Conservation (phyloP, 2,329 filamentous ascomycete genomes). For the Hypoxylon sp. region DNA sequence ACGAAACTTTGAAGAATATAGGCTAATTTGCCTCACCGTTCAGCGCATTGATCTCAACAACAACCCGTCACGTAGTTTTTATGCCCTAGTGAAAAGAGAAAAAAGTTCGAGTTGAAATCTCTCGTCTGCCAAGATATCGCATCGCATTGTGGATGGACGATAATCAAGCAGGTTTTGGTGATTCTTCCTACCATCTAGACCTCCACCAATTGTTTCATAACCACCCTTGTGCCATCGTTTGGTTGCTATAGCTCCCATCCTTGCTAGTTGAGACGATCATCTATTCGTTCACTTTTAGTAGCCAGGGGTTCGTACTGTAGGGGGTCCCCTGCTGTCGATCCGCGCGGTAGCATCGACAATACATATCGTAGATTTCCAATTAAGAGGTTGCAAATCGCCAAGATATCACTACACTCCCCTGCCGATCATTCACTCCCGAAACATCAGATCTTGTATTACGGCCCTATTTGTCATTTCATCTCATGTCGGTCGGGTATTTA, state of each 20-base stretch:
- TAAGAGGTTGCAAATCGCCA: conserved; percentile 28
- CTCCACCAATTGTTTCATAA: conserved; percentile 42
- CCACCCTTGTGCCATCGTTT: conserved; percentile 23
- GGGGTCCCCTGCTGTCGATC: conserved; percentile 31
- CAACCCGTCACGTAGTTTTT: neutral
- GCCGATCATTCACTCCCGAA: conserved; percentile 28
- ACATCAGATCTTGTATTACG: conserved; percentile 20
- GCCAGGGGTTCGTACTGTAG: neutral
- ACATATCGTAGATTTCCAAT: conserved; percentile 7
- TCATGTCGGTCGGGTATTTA: conserved; percentile 24
- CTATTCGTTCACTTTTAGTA: conserved; percentile 28
- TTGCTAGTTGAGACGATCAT: conserved; percentile 21
- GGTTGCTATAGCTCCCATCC: conserved; percentile 24
- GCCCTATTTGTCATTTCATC: neutral
- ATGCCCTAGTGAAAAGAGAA: neutral
- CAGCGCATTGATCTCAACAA: conserved; percentile 5
- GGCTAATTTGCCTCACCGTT: neutral
- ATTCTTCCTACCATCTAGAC: conserved; percentile 18
- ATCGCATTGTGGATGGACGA: conserved; percentile 5
- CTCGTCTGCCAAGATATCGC: neutral
- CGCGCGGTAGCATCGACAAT: conserved; percentile 38
- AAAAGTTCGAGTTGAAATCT: conserved; percentile 3
- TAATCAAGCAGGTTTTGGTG: conserved; percentile 10
- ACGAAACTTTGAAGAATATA: conserved; percentile 4
- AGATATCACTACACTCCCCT: conserved; percentile 36